Percentiles rank a stretch among this genome's conserved stretches.
Evolutionary conservation across 306 rosid genomes (phyloP).

Genomic region (Sophora flavescens): DNA sequence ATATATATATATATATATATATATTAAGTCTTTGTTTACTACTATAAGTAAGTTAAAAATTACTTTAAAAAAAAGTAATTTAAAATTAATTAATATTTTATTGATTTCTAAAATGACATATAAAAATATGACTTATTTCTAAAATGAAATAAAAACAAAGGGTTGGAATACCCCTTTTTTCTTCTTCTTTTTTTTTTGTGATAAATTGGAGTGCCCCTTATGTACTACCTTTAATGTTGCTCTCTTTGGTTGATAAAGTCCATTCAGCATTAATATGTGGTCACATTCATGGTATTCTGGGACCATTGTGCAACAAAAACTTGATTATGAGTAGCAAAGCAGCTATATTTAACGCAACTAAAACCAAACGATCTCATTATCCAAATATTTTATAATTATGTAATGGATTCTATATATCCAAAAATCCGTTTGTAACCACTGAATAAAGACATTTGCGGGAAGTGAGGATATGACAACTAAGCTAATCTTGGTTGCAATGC

Average conservation of each 20-base stretch:
- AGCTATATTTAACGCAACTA: neutral
- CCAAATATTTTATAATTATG: neutral
- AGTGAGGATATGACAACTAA: conserved; percentile 48
- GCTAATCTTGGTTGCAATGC: conserved; percentile 30
- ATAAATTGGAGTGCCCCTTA: too few species aligned
- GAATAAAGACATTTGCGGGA: neutral
- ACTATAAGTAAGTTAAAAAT: too few species aligned
- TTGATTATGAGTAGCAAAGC: conserved; percentile 13
- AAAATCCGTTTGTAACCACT: neutral
- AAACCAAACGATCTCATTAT: neutral
- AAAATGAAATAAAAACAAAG: too few species aligned
- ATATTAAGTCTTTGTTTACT: too few species aligned
- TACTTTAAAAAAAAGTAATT: too few species aligned
- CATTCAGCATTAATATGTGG: neutral
- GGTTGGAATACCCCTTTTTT: too few species aligned
- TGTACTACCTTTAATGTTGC: too few species aligned
- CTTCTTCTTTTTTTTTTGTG: too few species aligned
- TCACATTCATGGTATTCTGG: conserved; percentile 3
- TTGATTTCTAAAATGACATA: too few species aligned
- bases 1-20: too few species aligned
- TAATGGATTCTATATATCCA: neutral
- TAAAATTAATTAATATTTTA: too few species aligned
- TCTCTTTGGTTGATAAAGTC: neutral
- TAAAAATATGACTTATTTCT: too few species aligned
- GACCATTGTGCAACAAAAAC: conserved; percentile 4